These are phyloP conservation scores for Westerdykella sp. DNA, from an alignment of 2,329 filamentous ascomycete genomes.

Conservation along the genomic window DNA sequence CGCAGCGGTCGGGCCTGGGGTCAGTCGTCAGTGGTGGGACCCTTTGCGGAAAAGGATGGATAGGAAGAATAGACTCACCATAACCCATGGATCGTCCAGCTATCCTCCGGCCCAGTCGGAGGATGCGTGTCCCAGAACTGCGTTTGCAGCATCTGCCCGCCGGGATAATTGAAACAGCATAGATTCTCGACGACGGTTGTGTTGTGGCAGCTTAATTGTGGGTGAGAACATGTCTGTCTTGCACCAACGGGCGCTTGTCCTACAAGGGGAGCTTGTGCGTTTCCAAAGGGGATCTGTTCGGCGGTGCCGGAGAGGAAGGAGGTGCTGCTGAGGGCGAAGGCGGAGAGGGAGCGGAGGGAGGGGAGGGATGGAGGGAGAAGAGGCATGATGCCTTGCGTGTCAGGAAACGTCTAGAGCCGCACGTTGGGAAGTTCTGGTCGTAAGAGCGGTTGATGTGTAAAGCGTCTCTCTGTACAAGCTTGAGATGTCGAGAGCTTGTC, in stretches of 20 bases:
- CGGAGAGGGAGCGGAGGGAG: constrained; percentile 11
- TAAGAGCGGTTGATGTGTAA: too few species aligned
- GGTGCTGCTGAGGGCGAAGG: constrained; percentile 12
- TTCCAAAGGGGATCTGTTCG: too few species aligned
- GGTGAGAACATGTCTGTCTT: constrained; percentile 27
- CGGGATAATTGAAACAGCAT: constrained; percentile 69
- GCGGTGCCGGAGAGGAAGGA: too few species aligned
- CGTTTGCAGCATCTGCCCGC: constrained; percentile 65
- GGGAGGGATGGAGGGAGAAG: constrained; percentile 5
- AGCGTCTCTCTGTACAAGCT: too few species aligned
- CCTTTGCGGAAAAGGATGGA: not conserved
- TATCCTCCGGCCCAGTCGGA: constrained; percentile 57
- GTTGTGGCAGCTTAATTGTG: constrained; percentile 58
- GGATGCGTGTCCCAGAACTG: constrained; percentile 72
- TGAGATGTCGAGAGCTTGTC: too few species aligned
- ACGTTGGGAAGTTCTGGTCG: too few species aligned
- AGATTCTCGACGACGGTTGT: constrained; percentile 55
- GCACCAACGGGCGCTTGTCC: not conserved
- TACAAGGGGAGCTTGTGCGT: too few species aligned
- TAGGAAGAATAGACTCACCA: constrained; percentile 40
- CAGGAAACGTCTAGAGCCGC: too few species aligned
- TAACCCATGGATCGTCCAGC: constrained; percentile 70
- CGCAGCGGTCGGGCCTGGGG: constrained; percentile 50
- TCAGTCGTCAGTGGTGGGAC: not conserved
- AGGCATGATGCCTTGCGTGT: too few species aligned